Evolutionary conservation across 1,139 yeast species (phyloP).

Genomic region (Protomyces lactucae-debilis): DNA sequence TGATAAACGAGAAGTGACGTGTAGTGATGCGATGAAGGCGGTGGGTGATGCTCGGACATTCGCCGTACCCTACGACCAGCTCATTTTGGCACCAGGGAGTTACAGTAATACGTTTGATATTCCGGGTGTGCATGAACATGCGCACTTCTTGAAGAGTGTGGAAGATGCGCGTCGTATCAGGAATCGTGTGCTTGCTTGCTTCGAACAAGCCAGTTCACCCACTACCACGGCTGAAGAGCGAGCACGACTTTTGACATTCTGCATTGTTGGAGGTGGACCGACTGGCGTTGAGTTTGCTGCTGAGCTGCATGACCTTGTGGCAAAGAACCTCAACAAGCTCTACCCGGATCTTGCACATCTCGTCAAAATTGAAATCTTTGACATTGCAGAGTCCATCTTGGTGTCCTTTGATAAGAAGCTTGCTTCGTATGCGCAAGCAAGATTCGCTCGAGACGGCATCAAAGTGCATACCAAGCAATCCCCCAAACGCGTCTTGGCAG

Average conservation of each 20-base stretch:
- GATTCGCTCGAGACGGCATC: conserved; percentile 55
- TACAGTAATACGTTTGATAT: conserved; percentile 62
- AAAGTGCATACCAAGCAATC: conserved; percentile 49
- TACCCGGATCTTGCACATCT: conserved; percentile 40
- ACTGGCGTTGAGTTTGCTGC: conserved; percentile 69
- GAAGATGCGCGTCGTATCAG: conserved; percentile 55
- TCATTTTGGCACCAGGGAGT: conserved; percentile 61
- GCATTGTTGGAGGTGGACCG: conserved; percentile 67
- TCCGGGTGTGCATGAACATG: conserved; percentile 51
- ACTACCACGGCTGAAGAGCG: conserved; percentile 49
- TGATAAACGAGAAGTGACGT: neutral
- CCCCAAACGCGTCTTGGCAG: conserved; percentile 7
- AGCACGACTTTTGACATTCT: conserved; percentile 54
- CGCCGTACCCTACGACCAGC: conserved; percentile 57
- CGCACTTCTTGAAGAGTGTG: conserved; percentile 56
- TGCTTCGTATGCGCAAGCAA: conserved; percentile 57
- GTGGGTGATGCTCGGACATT: conserved; percentile 32
- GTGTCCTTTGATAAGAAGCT: conserved; percentile 60
- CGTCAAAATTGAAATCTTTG: conserved; percentile 58
- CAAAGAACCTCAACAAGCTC: conserved; percentile 76
- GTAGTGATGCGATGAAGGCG: neutral
- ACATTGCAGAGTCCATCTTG: conserved; percentile 57
- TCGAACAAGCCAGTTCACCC: conserved; percentile 48
- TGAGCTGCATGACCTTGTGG: conserved; percentile 86
- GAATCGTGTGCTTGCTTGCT: conserved; percentile 49